Conservation (phyloP, 75 land plant genomes). For the Pseudotsuga menziesii region DNA sequence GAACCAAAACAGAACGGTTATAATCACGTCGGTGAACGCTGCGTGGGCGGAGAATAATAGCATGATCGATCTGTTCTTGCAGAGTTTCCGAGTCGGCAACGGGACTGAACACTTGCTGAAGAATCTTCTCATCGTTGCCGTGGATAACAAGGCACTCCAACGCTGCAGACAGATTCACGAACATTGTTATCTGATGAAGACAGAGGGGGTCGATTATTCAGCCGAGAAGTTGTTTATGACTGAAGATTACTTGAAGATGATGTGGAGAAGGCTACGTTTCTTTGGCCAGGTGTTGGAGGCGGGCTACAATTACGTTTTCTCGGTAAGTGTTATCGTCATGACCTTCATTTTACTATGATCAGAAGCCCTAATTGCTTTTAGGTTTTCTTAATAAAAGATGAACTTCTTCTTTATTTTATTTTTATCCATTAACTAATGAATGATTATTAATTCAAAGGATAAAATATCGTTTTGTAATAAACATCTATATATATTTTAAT, state of each 20-base stretch:
- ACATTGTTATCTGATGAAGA: constrained; percentile 10
- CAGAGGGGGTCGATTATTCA: constrained; percentile 10
- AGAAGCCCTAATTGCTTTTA: no score
- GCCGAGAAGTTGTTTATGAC: constrained; percentile 19
- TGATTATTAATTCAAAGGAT: no score
- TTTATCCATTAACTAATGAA: no score
- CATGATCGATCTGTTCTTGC: constrained; percentile 44
- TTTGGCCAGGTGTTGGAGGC: constrained; percentile 2
- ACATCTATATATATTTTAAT: no score
- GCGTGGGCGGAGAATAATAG: constrained; percentile 33
- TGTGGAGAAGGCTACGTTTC: constrained; percentile 71
- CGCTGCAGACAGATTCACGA: constrained; percentile 9
- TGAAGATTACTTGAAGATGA: constrained; percentile 72
- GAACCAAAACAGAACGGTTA: constrained; percentile 30
- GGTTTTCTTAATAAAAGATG: no score
- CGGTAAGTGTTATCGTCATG: constrained; percentile 5
- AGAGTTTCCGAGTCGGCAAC: constrained; percentile 36
- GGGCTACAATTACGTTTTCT: constrained; percentile 10
- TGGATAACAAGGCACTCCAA: constrained; percentile 19
- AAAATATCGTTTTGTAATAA: no score
- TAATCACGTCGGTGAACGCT: constrained; percentile 35
- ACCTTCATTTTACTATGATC: no score
- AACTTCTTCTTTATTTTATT: no score
- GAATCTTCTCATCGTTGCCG: constrained; percentile 31
- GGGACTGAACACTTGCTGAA: constrained; percentile 21